These are phyloP conservation scores for Glycyrrhiza uralensis DNA, from an alignment of 306 rosid genomes.

Conservation along the genomic window DNA sequence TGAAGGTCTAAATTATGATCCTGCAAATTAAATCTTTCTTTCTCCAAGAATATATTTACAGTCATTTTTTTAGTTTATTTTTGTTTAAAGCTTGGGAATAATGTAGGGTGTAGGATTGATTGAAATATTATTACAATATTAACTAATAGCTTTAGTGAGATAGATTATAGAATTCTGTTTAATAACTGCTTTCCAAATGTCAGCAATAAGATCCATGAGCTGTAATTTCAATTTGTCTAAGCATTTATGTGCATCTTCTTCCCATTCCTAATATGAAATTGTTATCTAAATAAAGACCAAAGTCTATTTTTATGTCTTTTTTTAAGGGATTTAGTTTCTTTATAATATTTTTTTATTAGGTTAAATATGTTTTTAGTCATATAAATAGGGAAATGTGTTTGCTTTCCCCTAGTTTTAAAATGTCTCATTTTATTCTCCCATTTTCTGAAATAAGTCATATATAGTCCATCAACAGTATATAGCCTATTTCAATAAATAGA, in stretches of 20 bases:
- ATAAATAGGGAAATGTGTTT: no score
- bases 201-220: neutral
- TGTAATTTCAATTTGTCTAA: neutral
- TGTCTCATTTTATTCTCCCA: no score
- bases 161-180: neutral
- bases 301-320: conserved; percentile 5
- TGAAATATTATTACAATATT: conserved; percentile 13
- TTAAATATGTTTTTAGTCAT: no score
- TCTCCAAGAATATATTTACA: neutral
- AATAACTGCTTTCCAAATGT: neutral
- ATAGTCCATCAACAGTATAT: no score
- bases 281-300: conserved; percentile 20
- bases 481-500: no score
- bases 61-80: neutral
- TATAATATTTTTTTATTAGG: no score
- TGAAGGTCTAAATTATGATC: neutral
- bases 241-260: neutral
- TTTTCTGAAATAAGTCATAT: no score
- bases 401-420: no score
- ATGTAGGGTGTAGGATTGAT: neutral
- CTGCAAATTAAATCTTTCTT: neutral
- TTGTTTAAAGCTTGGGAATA: neutral
- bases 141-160: neutral
- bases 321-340: no score
- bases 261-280: neutral